A percentile compares a stretch with the other conserved stretches of the same genome.
Conservation (phyloP, 805 yeast genomes). For the Lipomyces oligophaga region DNA sequence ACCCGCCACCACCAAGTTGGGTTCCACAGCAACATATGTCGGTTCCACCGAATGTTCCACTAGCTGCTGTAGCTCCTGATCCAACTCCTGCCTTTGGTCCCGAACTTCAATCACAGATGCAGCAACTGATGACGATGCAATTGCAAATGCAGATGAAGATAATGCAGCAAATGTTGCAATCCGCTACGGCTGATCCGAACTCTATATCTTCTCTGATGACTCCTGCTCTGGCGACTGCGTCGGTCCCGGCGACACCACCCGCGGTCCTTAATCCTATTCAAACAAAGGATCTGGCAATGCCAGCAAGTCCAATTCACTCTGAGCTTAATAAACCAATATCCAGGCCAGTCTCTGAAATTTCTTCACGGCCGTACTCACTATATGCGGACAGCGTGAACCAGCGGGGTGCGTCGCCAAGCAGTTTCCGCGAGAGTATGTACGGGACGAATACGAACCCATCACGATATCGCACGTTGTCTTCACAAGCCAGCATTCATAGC, state of each 20-base stretch:
- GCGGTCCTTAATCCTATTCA: neutral
- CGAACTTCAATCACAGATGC: conserved; percentile 23
- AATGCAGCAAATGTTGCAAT: conserved; percentile 25
- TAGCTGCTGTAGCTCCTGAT: neutral
- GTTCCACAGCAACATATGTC: conserved; percentile 1
- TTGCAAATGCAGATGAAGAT: conserved; percentile 23
- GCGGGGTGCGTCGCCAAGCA: too few species aligned
- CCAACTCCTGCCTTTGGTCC: conserved; percentile 7
- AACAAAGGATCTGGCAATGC: too few species aligned
- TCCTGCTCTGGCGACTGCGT: neutral
- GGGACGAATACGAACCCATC: too few species aligned
- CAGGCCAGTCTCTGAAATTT: too few species aligned
- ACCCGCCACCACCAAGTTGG: conserved; percentile 1
- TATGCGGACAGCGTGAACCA: too few species aligned
- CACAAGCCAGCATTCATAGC: too few species aligned
- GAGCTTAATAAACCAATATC: too few species aligned
- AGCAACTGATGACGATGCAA: conserved; percentile 18
- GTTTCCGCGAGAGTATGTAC: too few species aligned
- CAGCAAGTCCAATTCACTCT: too few species aligned
- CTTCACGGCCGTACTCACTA: too few species aligned
- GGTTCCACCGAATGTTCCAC: conserved; percentile 1
- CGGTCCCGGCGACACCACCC: neutral
- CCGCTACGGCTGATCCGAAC: neutral
- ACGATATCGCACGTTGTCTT: too few species aligned
- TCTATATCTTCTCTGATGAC: neutral